These are phyloP conservation scores for Scedosporium minutisporum DNA, from an alignment of 2,329 filamentous ascomycete species.

Conservation along the genomic window DNA sequence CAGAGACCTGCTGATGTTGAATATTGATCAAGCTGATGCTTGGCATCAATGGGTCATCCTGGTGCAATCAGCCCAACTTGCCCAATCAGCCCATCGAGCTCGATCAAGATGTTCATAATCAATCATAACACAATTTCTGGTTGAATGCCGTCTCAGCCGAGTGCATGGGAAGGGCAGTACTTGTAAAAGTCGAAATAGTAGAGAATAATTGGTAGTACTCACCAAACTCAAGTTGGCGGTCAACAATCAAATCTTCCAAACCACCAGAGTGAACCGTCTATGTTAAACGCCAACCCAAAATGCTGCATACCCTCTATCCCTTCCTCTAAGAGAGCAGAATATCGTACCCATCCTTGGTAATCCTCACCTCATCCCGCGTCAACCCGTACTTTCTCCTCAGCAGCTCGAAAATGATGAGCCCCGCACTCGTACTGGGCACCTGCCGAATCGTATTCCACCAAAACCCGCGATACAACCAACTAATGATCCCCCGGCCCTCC, in stretches of 20 bases:
- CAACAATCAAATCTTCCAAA: neutral
- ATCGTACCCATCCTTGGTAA: conserved; percentile 60
- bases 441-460: conserved; percentile 64
- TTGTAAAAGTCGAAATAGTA: too few species aligned
- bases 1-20: too few species aligned
- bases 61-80: too few species aligned
- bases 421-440: conserved; percentile 67
- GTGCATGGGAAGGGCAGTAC: too few species aligned
- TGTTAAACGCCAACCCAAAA: neutral
- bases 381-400: conserved; percentile 63
- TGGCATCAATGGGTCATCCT: too few species aligned
- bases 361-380: conserved; percentile 51
- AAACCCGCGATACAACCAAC: conserved; percentile 63
- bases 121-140: too few species aligned
- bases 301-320: neutral
- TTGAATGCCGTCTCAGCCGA: too few species aligned
- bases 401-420: conserved; percentile 69
- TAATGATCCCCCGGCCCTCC: conserved; percentile 45
- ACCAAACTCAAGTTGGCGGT: too few species aligned
- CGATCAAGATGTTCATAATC: too few species aligned
- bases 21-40: too few species aligned
- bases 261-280: neutral
- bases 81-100: too few species aligned
- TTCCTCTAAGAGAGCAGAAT: conserved; percentile 42
- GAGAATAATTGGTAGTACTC: too few species aligned